phyloP scores from a whole-genome alignment of 2,329 filamentous ascomycete genomes.

The Phoma sp. region DNA sequence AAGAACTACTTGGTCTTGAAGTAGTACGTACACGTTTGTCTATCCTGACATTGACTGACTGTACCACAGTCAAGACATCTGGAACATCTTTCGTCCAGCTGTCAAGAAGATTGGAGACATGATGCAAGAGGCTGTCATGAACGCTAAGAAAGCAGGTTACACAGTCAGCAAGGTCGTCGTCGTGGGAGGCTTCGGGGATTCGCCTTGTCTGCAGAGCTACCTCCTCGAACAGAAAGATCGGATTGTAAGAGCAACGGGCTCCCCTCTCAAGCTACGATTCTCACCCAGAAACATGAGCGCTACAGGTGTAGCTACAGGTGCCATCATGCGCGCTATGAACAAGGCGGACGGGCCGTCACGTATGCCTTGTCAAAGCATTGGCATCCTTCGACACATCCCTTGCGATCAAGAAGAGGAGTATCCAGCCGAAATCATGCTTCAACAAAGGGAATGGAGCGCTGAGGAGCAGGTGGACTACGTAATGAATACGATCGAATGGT shows the following conservation, averaged over 20 bases:
- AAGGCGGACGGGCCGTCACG: conserved; percentile 18
- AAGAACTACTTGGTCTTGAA: conserved; percentile 5
- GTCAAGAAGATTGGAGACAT: conserved; percentile 12
- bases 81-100: conserved; percentile 6
- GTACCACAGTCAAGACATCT: conserved; percentile 1
- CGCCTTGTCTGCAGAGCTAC: conserved; percentile 12
- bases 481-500: conserved; percentile 19
- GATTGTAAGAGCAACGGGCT: background rate
- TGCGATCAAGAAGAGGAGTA: conserved; percentile 2
- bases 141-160: conserved; percentile 1
- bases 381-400: conserved; percentile 14
- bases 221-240: conserved; percentile 2
- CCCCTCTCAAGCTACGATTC: background rate
- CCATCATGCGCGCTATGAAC: conserved; percentile 18
- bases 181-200: conserved; percentile 23
- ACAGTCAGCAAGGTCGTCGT: conserved; percentile 16
- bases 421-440: conserved; percentile 1
- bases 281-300: conserved; percentile 8
- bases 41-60: background rate
- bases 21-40: conserved; percentile 1
- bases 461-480: conserved; percentile 1
- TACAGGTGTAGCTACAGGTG: conserved; percentile 25
- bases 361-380: conserved; percentile 16
- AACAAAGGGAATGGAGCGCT: background rate
- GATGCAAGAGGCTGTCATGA: conserved; percentile 11